Percentiles rank a stretch among this genome's conserved stretches.
These are phyloP conservation scores for Gossypioides kirkii DNA, from an alignment of 345 rosid genomes.

Conservation along the genomic window DNA sequence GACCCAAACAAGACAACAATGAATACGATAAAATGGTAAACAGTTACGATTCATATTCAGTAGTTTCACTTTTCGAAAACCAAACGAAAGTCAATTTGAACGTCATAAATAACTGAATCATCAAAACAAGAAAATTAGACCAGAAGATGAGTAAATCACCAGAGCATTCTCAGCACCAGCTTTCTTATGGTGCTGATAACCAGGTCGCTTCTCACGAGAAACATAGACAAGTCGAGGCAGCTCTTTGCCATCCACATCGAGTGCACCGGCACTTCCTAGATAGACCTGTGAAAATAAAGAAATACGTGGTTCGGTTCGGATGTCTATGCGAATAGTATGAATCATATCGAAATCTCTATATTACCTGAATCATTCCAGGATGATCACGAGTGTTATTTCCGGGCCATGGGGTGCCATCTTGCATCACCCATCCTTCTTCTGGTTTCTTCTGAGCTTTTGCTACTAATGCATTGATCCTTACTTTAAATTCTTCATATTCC, in stretches of 20 bases:
- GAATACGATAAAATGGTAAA: neutral
- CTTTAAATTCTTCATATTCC: slow-evolving; percentile 98
- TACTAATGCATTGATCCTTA: slow-evolving; percentile 82
- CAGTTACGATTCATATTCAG: neutral
- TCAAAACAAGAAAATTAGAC: neutral
- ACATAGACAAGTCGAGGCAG: slow-evolving; percentile 87
- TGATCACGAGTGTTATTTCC: slow-evolving; percentile 96
- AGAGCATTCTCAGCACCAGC: slow-evolving; percentile 99
- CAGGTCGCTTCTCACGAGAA: slow-evolving; percentile 95
- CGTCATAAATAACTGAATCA: neutral
- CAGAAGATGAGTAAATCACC: slow-evolving; percentile 33
- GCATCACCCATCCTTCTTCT: slow-evolving; percentile 99
- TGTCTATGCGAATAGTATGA: neutral
- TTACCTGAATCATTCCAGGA: slow-evolving; percentile 97
- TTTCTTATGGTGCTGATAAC: slow-evolving; percentile 93
- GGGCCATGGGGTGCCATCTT: slow-evolving; percentile 99
- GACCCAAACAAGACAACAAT: neutral
- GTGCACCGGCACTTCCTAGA: slow-evolving; percentile 90
- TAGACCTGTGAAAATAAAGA: slow-evolving; percentile 49
- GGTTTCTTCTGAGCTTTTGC: slow-evolving; percentile 93
- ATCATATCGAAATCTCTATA: neutral
- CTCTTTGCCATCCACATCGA: slow-evolving; percentile 86
- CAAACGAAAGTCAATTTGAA: neutral
- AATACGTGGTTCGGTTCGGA: neutral
- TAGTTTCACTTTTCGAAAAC: neutral